Conservation (phyloP, 352 stramenopile species). For the Phytopythium litorale region DNA sequence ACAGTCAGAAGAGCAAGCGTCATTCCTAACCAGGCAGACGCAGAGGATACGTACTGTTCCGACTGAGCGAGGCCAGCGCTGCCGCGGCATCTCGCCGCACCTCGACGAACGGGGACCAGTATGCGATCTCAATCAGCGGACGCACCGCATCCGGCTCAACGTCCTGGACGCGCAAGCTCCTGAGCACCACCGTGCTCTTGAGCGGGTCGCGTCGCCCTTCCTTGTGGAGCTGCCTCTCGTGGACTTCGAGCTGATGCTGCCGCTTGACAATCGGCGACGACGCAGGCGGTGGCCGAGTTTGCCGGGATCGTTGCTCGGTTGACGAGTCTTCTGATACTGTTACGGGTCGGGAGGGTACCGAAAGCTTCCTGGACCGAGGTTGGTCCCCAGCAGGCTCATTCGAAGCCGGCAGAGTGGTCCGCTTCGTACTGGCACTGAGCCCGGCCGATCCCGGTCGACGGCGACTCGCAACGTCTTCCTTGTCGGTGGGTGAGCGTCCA, state of each 20-base stretch:
- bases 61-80: constrained; percentile 65
- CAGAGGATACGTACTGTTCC: constrained; percentile 45
- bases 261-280: background rate
- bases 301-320: background rate
- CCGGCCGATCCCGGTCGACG: background rate
- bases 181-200: constrained; percentile 26
- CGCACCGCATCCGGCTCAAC: constrained; percentile 63
- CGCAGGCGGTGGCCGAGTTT: constrained; percentile 1
- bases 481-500: background rate
- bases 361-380: background rate
- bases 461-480: background rate
- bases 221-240: constrained; percentile 9
- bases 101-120: constrained; percentile 83
- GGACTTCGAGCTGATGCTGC: constrained; percentile 6
- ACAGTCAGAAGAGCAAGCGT: background rate
- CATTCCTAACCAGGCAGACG: background rate
- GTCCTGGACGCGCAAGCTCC: constrained; percentile 35
- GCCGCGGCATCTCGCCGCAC: constrained; percentile 73
- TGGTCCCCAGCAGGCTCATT: background rate
- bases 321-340: background rate
- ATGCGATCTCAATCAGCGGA: constrained; percentile 83
- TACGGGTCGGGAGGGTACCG: background rate
- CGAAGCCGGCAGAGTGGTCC: background rate
- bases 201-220: constrained; percentile 20
- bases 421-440: background rate